Conservation (phyloP, 2,329 filamentous ascomycete species). For the Calonectria pseudoturangicola region DNA sequence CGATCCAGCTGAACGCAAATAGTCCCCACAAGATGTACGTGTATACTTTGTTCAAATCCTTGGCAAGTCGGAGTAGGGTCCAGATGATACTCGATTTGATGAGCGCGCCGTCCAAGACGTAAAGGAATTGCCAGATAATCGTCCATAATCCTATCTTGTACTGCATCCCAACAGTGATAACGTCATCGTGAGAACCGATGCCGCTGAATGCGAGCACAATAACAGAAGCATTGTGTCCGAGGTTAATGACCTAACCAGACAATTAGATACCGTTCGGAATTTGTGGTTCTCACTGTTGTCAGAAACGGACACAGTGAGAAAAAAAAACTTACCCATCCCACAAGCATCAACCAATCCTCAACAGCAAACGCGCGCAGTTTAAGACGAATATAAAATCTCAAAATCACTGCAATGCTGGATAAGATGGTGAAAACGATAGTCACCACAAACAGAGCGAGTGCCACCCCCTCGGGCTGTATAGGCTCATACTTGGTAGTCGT, state of each 20-base stretch:
- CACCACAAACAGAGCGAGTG: constrained; percentile 35
- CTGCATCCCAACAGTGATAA: constrained; percentile 46
- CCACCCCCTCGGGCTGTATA: constrained; percentile 44
- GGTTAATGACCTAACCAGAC: constrained; percentile 39
- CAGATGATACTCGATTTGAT: constrained; percentile 47
- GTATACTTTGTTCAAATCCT: constrained; percentile 39
- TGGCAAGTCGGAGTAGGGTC: constrained; percentile 44
- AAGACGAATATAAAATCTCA: constrained; percentile 35
- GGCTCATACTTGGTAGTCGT: constrained; percentile 43
- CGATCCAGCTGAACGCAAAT: constrained; percentile 42
- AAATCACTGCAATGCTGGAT: constrained; percentile 30
- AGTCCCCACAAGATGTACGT: constrained; percentile 29
- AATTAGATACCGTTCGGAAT: not conserved
- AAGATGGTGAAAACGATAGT: constrained; percentile 44
- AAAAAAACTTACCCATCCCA: constrained; percentile 41
- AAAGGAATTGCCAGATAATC: constrained; percentile 47
- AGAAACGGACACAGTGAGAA: not conserved
- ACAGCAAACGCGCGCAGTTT: constrained; percentile 24
- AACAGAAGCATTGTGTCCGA: constrained; percentile 42
- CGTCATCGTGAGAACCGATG: constrained; percentile 40
- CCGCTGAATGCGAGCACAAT: constrained; percentile 38
- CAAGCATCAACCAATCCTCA: constrained; percentile 44
- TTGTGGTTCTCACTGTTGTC: not conserved
- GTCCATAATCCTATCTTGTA: constrained; percentile 46
- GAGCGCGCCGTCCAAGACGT: constrained; percentile 42